These are phyloP conservation scores for Globisporangium recalcitrans DNA, from an alignment of 352 stramenopile species.

Conservation along the genomic window DNA sequence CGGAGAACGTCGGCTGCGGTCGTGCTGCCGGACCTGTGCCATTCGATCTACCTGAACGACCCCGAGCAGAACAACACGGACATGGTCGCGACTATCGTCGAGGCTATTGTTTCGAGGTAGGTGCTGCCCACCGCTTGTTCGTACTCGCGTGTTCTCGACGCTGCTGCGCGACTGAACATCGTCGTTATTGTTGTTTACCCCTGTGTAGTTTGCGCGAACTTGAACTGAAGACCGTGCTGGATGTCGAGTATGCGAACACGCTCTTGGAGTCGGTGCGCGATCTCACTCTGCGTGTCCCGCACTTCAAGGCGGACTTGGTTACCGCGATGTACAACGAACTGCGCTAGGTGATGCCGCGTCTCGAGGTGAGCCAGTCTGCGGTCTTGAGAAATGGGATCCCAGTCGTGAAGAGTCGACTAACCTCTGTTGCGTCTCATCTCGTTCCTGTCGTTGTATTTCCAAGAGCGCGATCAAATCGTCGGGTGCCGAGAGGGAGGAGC, in stretches of 20 bases:
- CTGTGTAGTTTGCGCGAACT: slow-evolving; percentile 32
- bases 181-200: neutral
- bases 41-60: slow-evolving; percentile 23
- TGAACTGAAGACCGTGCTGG: slow-evolving; percentile 25
- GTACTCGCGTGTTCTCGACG: neutral
- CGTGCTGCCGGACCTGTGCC: slow-evolving; percentile 33
- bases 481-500: slow-evolving; percentile 28
- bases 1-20: slow-evolving; percentile 33
- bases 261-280: slow-evolving; percentile 57
- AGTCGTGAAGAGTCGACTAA: neutral
- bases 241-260: slow-evolving; percentile 57
- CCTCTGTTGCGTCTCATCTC: neutral
- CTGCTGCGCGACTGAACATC: neutral
- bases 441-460: neutral
- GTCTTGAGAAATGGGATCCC: neutral
- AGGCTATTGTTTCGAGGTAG: slow-evolving; percentile 21
- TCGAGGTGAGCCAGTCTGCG: slow-evolving; percentile 38
- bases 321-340: slow-evolving; percentile 34
- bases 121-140: neutral
- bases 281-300: slow-evolving; percentile 32
- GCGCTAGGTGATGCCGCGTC: slow-evolving; percentile 41
- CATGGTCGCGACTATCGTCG: slow-evolving; percentile 17
- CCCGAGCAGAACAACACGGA: slow-evolving; percentile 13
- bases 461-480: slow-evolving; percentile 28
- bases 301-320: slow-evolving; percentile 23